Evolutionary conservation across 73 alveolate genomes (phyloP).

Genomic region (Paramecium pentaurelia): DNA sequence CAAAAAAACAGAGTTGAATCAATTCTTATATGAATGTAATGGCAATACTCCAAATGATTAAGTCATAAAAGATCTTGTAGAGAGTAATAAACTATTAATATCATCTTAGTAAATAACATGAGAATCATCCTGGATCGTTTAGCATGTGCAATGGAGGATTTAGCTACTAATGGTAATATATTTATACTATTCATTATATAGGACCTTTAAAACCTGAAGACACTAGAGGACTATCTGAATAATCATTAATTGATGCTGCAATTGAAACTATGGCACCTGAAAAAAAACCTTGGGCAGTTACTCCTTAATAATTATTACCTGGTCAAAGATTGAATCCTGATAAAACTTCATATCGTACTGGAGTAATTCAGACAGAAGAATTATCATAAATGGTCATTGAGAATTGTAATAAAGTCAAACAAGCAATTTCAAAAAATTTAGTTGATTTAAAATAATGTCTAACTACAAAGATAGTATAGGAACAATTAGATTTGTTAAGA

Average conservation of each 20-base stretch:
- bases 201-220: conserved; percentile 86
- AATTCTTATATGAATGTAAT: conserved; percentile 81
- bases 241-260: conserved; percentile 49
- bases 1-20: conserved; percentile 85
- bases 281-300: conserved; percentile 68
- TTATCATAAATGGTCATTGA: conserved; percentile 83
- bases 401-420: conserved; percentile 78
- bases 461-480: conserved; percentile 66
- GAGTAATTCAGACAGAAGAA: conserved; percentile 79
- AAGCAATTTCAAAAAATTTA: conserved; percentile 76
- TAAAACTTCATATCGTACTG: conserved; percentile 59
- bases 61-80: conserved; percentile 71
- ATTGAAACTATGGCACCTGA: conserved; percentile 70
- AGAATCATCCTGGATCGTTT: conserved; percentile 55
- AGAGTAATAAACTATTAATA: not conserved
- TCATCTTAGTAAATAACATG: conserved; percentile 51
- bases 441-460: conserved; percentile 77
- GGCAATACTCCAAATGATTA: conserved; percentile 65
- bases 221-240: conserved; percentile 85
- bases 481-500: conserved; percentile 77
- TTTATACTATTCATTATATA: not conserved
- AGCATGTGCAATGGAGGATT: conserved; percentile 55
- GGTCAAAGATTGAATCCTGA: conserved; percentile 68
- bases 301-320: conserved; percentile 66
- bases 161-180: conserved; percentile 50